Evolutionary conservation across 306 rosid genomes (phyloP), one percentile per base, ranked within the genome.

Genomic region (Casuarina cunninghamiana): DNA sequence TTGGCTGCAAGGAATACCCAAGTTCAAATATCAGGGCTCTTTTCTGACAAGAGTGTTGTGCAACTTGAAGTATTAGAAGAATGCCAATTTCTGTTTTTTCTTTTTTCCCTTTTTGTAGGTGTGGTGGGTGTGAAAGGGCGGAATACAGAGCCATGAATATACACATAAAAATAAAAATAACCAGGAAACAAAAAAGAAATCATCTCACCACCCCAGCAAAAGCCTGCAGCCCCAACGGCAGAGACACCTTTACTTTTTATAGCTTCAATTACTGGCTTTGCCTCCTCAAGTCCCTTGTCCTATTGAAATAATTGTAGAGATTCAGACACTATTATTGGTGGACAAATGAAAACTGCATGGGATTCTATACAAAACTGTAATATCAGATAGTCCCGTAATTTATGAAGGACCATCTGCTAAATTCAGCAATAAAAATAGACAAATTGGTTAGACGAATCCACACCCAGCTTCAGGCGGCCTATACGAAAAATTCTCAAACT

Each of bases 161-260:
- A 74, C 35, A 53, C 15, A 11, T 8, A 26, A 69, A 26, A 10
- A 6, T 37, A 61, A 9, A 42, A 73, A 49, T 32, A 41, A 48
- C 42, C 42, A 77, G 41, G 46, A 6, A 39, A 0, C 1, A 7
- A 41, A 11, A 66, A 41, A 54, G 77, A 80, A 49, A 45, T 26
- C 32, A 32, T 69, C 88, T 80, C 75, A 89, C 93, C 96, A 11
- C 97, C 97, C 93, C 96, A 92, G 72, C 96, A 91, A 77, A 88
- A 86, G 69, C 91, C 93, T 11, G 66, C 93, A 57, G 91, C 92
- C 17, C 96, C 94, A 0, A 91, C 53, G 12, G 90, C 83, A 51
- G 91, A 81, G 82, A 91, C 63, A 68, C 92, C 93, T 83, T 83
- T 86, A 57, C 76, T 67, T 80, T 83, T 90, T 49, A 92, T 79